Percentiles rank a stretch among this genome's conserved stretches.
These are phyloP conservation scores for Fusarium sp. DNA, from an alignment of 2,329 filamentous ascomycete species.

Conservation along the genomic window DNA sequence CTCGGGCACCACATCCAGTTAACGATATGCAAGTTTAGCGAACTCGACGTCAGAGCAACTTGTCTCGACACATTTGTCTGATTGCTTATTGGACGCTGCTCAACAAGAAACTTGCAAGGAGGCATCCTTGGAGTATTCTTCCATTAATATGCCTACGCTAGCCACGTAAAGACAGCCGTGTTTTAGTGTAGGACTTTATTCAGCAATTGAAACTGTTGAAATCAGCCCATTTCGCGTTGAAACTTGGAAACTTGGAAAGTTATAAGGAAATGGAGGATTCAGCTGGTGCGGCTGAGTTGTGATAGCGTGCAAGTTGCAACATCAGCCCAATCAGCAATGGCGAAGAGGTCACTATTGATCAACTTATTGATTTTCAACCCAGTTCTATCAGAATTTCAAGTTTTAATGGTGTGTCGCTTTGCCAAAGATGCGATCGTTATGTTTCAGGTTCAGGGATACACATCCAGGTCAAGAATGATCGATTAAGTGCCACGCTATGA, in stretches of 20 bases:
- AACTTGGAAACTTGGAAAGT: not conserved
- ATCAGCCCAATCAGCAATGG: not conserved
- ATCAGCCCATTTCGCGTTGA: not conserved
- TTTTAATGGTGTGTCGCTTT: not conserved
- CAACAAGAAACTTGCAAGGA: not conserved
- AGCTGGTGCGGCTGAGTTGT: slow-evolving; percentile 1
- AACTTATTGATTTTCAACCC: not conserved
- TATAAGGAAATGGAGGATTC: not conserved
- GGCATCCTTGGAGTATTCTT: not conserved
- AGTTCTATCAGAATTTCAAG: not conserved
- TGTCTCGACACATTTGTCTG: not conserved
- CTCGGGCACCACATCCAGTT: not conserved
- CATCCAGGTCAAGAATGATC: not conserved
- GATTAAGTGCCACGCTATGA: not conserved
- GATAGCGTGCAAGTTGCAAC: not conserved
- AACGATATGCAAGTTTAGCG: not conserved
- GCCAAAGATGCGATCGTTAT: not conserved
- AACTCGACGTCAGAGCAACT: not conserved
- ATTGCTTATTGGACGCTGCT: not conserved
- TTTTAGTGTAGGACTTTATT: not conserved
- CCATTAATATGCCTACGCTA: not conserved
- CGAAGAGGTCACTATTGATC: not conserved
- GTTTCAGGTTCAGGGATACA: not conserved
- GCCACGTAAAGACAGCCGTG: not conserved
- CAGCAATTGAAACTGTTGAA: not conserved